Conservation (phyloP, 139 green algal genomes). For the Coelastrella sp. region DNA sequence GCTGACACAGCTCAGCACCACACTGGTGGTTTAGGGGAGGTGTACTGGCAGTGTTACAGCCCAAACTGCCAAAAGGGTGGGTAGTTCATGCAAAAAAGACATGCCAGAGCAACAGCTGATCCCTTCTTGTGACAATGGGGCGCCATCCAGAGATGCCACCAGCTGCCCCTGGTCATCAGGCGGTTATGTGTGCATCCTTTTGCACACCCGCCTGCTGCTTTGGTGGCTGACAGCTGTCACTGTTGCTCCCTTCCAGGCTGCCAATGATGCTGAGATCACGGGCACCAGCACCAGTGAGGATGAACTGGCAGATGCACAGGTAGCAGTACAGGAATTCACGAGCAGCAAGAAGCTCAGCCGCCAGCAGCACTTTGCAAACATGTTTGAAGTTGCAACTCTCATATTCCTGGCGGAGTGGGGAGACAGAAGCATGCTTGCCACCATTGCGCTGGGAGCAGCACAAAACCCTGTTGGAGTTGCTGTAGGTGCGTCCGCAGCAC, state of each 20-base stretch:
- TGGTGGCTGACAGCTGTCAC: background rate
- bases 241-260: constrained; percentile 38
- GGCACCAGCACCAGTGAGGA: constrained; percentile 55
- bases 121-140: too few species aligned
- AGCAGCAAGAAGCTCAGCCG: constrained; percentile 40
- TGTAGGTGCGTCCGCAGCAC: constrained; percentile 87
- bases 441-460: constrained; percentile 92
- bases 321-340: constrained; percentile 55
- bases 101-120: too few species aligned
- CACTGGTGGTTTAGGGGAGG: too few species aligned
- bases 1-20: too few species aligned
- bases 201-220: too few species aligned
- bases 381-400: constrained; percentile 79
- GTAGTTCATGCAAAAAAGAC: too few species aligned
- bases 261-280: background rate
- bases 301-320: constrained; percentile 80
- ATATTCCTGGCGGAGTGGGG: constrained; percentile 98
- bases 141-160: too few species aligned
- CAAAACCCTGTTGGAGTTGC: constrained; percentile 91
- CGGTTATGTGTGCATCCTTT: too few species aligned
- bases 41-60: too few species aligned
- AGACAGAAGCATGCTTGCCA: constrained; percentile 95
- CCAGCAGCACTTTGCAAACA: constrained; percentile 20
- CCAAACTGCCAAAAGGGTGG: too few species aligned
- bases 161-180: too few species aligned